phyloP scores from a whole-genome alignment of 805 yeast species.

The Wickerhamiella nectarea region DNA sequence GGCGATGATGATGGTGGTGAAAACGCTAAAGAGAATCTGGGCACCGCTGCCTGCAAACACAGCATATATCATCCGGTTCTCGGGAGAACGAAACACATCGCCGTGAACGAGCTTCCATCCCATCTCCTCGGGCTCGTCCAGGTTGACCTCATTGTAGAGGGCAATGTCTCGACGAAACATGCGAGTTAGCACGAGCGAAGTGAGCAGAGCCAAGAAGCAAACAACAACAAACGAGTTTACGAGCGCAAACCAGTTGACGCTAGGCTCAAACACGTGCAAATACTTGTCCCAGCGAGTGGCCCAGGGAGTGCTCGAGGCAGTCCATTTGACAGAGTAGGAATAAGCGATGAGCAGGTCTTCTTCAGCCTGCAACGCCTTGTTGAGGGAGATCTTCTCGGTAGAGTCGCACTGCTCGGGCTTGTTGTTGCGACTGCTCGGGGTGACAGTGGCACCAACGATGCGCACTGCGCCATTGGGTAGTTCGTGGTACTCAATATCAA shows the following conservation, averaged over 20 bases:
- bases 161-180: constrained; percentile 76
- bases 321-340: constrained; percentile 73
- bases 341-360: constrained; percentile 46
- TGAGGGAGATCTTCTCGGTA: constrained; percentile 25
- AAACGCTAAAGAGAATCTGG: constrained; percentile 67
- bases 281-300: constrained; percentile 99
- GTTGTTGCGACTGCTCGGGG: constrained; percentile 46
- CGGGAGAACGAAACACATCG: constrained; percentile 83
- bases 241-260: constrained; percentile 91
- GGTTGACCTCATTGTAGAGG: constrained; percentile 75
- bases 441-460: constrained; percentile 80
- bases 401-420: constrained; percentile 21
- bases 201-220: constrained; percentile 56
- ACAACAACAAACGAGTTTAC: constrained; percentile 77
- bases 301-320: constrained; percentile 66
- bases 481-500: constrained; percentile 69
- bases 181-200: constrained; percentile 62
- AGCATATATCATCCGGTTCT: constrained; percentile 53
- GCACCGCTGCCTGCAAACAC: constrained; percentile 78
- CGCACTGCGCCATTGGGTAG: constrained; percentile 55
- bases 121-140: constrained; percentile 74
- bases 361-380: constrained; percentile 26
- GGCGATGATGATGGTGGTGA: constrained; percentile 66
- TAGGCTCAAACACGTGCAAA: constrained; percentile 79
- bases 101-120: constrained; percentile 97